These are phyloP conservation scores for Heritiera littoralis DNA, from an alignment of 345 rosid species.

Conservation along the genomic window DNA sequence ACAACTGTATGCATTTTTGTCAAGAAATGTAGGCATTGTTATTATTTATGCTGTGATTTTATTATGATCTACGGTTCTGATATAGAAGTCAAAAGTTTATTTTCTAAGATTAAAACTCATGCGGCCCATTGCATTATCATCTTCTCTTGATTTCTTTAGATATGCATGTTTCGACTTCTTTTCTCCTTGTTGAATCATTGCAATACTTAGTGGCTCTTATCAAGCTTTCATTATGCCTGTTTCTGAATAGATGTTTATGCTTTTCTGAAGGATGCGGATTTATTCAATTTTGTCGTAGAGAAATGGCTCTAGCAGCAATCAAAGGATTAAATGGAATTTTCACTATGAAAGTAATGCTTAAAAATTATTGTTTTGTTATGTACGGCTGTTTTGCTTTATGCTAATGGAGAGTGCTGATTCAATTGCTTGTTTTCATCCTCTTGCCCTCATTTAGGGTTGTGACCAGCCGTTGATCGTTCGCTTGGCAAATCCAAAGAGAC, in stretches of 20 bases:
- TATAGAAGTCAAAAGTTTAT: not conserved
- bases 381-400: slow-evolving; percentile 15
- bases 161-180: not conserved
- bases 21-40: not conserved
- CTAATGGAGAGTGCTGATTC: slow-evolving; percentile 18
- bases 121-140: not conserved
- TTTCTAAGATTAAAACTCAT: slow-evolving; percentile 1
- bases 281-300: slow-evolving; percentile 66
- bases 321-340: slow-evolving; percentile 69
- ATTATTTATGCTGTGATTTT: not conserved
- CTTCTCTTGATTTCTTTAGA: not conserved
- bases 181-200: slow-evolving; percentile 7
- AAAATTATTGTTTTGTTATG: slow-evolving; percentile 18
- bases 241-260: slow-evolving; percentile 28
- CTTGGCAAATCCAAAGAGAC: slow-evolving; percentile 81
- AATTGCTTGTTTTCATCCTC: slow-evolving; percentile 16
- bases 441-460: slow-evolving; percentile 56
- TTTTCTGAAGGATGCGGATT: slow-evolving; percentile 75
- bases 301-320: slow-evolving; percentile 88
- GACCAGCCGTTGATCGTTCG: slow-evolving; percentile 77
- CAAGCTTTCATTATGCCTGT: not conserved
- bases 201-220: not conserved
- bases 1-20: not conserved
- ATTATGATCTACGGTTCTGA: not conserved
- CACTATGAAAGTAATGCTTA: slow-evolving; percentile 63